Evolutionary conservation across 2,329 filamentous ascomycete species (phyloP).

Genomic region (Colletotrichum siamense): DNA sequence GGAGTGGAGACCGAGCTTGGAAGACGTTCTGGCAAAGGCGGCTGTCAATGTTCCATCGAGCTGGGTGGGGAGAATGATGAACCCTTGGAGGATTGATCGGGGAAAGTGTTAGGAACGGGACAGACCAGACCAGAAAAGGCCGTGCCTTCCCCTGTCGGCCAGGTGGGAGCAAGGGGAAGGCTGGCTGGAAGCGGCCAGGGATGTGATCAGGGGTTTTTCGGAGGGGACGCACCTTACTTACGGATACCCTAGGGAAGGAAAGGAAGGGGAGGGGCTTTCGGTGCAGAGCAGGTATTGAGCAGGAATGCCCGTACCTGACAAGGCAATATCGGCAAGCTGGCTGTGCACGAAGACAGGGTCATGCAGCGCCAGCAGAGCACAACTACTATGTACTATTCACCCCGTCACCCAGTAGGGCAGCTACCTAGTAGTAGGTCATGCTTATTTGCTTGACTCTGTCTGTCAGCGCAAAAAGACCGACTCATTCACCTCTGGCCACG

Average conservation of each 20-base stretch:
- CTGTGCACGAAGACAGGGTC: neutral
- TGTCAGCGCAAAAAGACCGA: neutral
- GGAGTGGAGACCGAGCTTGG: neutral
- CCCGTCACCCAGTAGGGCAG: neutral
- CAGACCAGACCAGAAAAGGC: constrained; percentile 8
- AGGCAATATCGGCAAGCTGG: neutral
- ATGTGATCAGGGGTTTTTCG: neutral
- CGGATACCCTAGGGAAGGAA: neutral
- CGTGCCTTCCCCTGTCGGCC: constrained; percentile 5
- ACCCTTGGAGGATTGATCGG: constrained; percentile 20
- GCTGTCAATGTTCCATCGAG: constrained; percentile 8
- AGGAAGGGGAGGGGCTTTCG: neutral
- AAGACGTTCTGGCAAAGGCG: constrained; percentile 11
- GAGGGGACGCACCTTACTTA: neutral
- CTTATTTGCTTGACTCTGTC: neutral
- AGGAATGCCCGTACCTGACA: neutral
- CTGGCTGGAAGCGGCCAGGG: constrained; percentile 15
- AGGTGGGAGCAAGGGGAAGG: constrained; percentile 17
- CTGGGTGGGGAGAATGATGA: constrained; percentile 9
- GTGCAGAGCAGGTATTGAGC: neutral
- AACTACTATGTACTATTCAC: neutral
- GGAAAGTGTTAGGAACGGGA: constrained; percentile 6
- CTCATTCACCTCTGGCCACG: neutral
- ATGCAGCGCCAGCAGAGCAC: neutral
- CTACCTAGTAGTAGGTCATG: neutral